Evolutionary conservation across 495 filamentous ascomycete species (phyloP), one percentile per base, ranked within the genome.

Genomic region (Podospora appendiculata): DNA sequence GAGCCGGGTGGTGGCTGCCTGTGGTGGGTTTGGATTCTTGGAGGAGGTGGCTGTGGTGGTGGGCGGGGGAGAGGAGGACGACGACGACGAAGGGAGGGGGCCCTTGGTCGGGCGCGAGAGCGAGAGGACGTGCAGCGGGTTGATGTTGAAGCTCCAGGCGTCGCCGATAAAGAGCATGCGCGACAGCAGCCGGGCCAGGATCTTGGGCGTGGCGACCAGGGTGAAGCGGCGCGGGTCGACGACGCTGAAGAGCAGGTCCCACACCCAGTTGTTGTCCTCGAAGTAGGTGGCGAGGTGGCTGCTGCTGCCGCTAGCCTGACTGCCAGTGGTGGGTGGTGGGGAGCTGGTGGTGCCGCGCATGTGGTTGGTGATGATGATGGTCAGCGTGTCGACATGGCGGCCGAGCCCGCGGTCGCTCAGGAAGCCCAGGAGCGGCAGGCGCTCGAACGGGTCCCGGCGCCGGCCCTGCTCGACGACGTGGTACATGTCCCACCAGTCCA

Each of bases 41-140:
- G 32, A 4, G 11, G 45, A 39, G 4, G 34, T 6, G 8, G n/a
- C 34, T 14, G 16, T 4, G 12, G 41, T 1, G 4, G 41, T 9
- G 32, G 32, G 5, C 12, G 10, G 3, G 10, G 32, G 8, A 1
- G 50, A 18, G 6, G 34, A 16, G 45, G 41, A 33, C 4, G 16
- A 10, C 10, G 32, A 10, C 6, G 7, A 9, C 1, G 7, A n/a
- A 8, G 39, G n/a, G 8, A 11, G 1, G 12, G 32, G 13, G 11
- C 3, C 5, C 13, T 11, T 17, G 16, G 18, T 42, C 25, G 47
- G 17, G 6, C 56, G 55, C 7, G 59, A 57, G 0, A 74, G 58
- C 1, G 69, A 72, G n/a, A 79, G 59, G 18, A 77, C 69, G 45
- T 79, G 73, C 25, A 66, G 65, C 1, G 58, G 62, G n/a, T 63